Percentiles rank a stretch among this genome's conserved stretches.
These are phyloP conservation scores for Conticribra weissflogii DNA, from an alignment of 108 stramenopile genomes.

Conservation along the genomic window DNA sequence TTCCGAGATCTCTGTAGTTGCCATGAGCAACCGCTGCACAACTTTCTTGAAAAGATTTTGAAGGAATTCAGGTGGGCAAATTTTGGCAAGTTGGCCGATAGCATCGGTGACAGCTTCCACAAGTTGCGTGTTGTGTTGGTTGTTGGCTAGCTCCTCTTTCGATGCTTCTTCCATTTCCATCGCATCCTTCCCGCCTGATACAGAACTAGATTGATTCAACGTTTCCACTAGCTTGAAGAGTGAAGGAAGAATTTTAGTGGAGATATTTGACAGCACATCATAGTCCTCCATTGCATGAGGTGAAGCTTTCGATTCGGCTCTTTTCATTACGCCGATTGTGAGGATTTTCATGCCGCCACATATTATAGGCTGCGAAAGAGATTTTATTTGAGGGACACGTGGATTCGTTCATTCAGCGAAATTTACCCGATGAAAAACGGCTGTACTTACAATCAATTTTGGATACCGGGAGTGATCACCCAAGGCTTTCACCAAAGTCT, in stretches of 20 bases:
- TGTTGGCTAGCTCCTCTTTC: slow-evolving; percentile 28
- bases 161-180: slow-evolving; percentile 40
- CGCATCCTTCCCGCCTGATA: slow-evolving; percentile 26
- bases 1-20: slow-evolving; percentile 41
- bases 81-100: slow-evolving; percentile 63
- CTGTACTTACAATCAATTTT: slow-evolving; percentile 71
- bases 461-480: slow-evolving; percentile 80
- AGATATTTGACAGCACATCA: slow-evolving; percentile 42
- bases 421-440: no score
- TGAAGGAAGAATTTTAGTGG: slow-evolving; percentile 66
- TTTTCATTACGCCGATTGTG: slow-evolving; percentile 47
- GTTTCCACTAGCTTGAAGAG: slow-evolving; percentile 73
- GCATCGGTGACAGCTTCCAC: slow-evolving; percentile 64
- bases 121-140: slow-evolving; percentile 36
- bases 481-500: slow-evolving; percentile 68
- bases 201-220: slow-evolving; percentile 37
- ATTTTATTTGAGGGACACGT: no score
- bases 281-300: slow-evolving; percentile 40
- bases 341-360: slow-evolving; percentile 55
- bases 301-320: slow-evolving; percentile 19
- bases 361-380: slow-evolving; percentile 52
- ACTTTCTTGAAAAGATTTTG: slow-evolving; percentile 80
- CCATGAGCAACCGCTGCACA: slow-evolving; percentile 68
- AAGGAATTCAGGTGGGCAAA: slow-evolving; percentile 63
- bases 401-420: no score